phyloP scores from a whole-genome alignment of 805 yeast species.

The Ogataea nitratoaversa region DNA sequence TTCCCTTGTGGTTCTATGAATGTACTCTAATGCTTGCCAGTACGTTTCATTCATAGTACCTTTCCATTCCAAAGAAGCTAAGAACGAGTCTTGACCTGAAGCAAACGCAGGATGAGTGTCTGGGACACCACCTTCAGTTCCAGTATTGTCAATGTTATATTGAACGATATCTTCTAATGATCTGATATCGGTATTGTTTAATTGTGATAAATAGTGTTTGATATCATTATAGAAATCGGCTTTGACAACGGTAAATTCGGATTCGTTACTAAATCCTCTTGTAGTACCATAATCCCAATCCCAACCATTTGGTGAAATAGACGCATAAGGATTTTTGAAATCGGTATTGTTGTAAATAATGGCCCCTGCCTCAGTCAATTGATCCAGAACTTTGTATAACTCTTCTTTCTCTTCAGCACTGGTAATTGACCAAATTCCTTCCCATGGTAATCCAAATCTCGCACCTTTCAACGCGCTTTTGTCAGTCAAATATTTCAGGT shows the following conservation, averaged over 20 bases:
- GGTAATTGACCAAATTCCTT: conserved; percentile 22
- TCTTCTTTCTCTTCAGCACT: conserved; percentile 15
- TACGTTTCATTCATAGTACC: conserved; percentile 28
- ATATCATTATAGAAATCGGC: conserved; percentile 29
- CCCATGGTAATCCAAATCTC: conserved; percentile 30
- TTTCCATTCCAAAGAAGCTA: conserved; percentile 25
- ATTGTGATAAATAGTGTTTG: conserved; percentile 20
- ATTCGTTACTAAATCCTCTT: conserved; percentile 20
- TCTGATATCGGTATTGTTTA: conserved; percentile 23
- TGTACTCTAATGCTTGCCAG: conserved; percentile 27
- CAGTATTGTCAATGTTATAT: conserved; percentile 21
- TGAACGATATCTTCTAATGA: conserved; percentile 26
- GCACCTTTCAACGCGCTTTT: conserved; percentile 27
- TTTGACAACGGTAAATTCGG: conserved; percentile 29
- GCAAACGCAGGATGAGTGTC: conserved; percentile 24
- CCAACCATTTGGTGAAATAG: conserved; percentile 28
- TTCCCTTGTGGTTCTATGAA: conserved; percentile 26
- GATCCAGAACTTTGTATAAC: conserved; percentile 16
- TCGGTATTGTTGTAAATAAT: conserved; percentile 26
- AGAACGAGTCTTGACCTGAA: conserved; percentile 28
- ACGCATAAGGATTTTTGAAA: conserved; percentile 22
- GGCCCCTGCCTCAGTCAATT: conserved; percentile 26
- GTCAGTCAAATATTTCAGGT: conserved; percentile 21
- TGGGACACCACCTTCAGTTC: conserved; percentile 26
- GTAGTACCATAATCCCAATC: conserved; percentile 26